phyloP scores from a whole-genome alignment of 2,329 filamentous ascomycete species.

The Sporothrix variecibatus region DNA sequence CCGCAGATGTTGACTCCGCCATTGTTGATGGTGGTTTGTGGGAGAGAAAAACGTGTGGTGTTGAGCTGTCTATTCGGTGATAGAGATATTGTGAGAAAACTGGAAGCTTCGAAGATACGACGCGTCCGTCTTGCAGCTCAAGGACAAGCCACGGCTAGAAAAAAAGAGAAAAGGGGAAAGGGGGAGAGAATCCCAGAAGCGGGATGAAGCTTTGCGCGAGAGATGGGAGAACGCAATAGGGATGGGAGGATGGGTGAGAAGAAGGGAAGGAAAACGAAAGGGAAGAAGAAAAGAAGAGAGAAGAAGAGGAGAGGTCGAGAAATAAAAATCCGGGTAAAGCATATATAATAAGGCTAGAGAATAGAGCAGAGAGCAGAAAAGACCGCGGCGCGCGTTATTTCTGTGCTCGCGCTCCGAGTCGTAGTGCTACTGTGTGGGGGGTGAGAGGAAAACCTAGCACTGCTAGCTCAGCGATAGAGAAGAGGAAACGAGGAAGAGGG shows the following conservation, averaged over 20 bases:
- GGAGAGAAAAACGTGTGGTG: conserved; percentile 30
- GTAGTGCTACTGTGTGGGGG: conserved; percentile 27
- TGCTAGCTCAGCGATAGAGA: conserved; percentile 20
- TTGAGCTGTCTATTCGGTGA: conserved; percentile 28
- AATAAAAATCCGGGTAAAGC: conserved; percentile 18
- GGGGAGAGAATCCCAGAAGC: conserved; percentile 21
- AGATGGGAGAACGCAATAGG: conserved; percentile 22
- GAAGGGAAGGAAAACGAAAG: conserved; percentile 1
- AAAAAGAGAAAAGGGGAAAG: conserved; percentile 6
- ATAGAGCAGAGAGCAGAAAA: conserved; percentile 4
- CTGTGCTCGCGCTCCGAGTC: conserved; percentile 28
- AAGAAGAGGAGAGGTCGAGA: conserved; percentile 1
- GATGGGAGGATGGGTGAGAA: conserved; percentile 19
- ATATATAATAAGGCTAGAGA: conserved; percentile 17
- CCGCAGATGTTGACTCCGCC: conserved; percentile 57
- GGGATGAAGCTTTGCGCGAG: conserved; percentile 25
- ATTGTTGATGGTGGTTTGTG: conserved; percentile 44
- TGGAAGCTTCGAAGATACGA: conserved; percentile 20
- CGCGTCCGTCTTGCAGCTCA: conserved; percentile 29
- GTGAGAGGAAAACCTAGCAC: conserved; percentile 20
- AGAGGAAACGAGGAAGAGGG: conserved; percentile 23
- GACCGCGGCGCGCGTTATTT: conserved; percentile 27
- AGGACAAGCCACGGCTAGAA: conserved; percentile 24
- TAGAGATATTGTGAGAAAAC: conserved; percentile 28
- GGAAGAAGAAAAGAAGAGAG: conserved; percentile 6